Evolutionary conservation across 768 basidiomycete genomes (phyloP), one percentile per base, ranked within the genome.

Genomic region (Russula sp.): DNA sequence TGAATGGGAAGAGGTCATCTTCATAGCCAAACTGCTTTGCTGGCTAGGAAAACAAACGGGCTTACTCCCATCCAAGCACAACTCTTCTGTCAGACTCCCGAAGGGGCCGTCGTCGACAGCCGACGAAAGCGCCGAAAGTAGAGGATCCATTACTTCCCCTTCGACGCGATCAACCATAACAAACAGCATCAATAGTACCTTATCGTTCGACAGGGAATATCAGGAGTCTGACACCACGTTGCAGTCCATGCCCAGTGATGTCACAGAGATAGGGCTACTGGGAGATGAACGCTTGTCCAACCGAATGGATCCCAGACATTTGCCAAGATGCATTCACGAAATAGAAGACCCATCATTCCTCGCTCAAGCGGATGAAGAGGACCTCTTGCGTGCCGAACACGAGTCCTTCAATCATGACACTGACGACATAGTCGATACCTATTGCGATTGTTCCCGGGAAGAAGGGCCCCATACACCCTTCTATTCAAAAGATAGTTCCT

Each of bases 11-110:
- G 90, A 90, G 70, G 80, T 83, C n/a, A 76, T 82, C 10, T 87
- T 82, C 63, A 75, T 92, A 11, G 88, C 80, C 0, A 79, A 86
- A 71, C 75, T 90, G 3, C 77, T 91, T 13, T 88, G 87, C 71
- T 88, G 86, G 86, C 79, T 90, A 24, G 88, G 83, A 0, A 75
- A 77, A 61, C 76, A 76, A 61, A 73, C 72, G 46, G 80, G 82
- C 1, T 71, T 78, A 20, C 67, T 77, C 26, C 60, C 72, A 14
- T 59, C 70, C 4, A 52, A 62, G 14, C 34, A 49, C 24, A 40
- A 44, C 60, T 28, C 63, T 57, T 34, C 60, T 59, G 14, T 54
- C 38, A 57, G 5, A 32, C 49, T 48, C 42, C 18, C 40, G 38
- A 36, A 55, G 60, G 56, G 64, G 62, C 18, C 58, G 18, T 5